These are phyloP conservation scores for Serendipita sp. DNA, from an alignment of 768 basidiomycete species.

Conservation along the genomic window DNA sequence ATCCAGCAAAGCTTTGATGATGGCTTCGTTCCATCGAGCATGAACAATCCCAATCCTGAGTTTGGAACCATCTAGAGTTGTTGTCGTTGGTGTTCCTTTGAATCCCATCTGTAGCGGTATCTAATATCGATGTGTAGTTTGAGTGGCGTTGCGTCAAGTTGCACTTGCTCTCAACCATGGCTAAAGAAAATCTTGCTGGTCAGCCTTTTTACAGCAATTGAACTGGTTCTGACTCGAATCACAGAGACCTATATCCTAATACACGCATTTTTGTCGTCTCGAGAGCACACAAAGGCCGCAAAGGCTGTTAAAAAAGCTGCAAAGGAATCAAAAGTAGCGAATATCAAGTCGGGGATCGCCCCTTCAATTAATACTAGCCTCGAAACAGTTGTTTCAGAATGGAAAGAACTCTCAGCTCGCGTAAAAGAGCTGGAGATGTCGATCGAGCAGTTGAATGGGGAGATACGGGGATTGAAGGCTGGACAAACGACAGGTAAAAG, in stretches of 20 bases:
- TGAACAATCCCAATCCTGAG: slow-evolving; percentile 87
- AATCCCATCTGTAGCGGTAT: neutral
- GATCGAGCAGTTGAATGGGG: neutral
- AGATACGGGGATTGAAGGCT: neutral
- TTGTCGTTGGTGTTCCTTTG: slow-evolving; percentile 31
- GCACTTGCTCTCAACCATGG: neutral
- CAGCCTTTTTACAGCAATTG: neutral
- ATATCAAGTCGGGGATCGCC: neutral
- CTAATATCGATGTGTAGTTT: neutral
- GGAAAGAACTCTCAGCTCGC: slow-evolving; percentile 28
- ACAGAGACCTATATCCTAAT: slow-evolving; percentile 64
- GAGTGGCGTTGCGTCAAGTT: neutral
- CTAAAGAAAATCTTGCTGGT: slow-evolving; percentile 2
- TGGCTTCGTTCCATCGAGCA: slow-evolving; percentile 83
- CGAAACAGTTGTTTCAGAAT: slow-evolving; percentile 49
- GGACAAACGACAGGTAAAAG: neutral
- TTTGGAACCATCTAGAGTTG: slow-evolving; percentile 57
- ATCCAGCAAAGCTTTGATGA: slow-evolving; percentile 72
- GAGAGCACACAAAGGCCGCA: slow-evolving; percentile 54
- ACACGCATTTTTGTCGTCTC: slow-evolving; percentile 53
- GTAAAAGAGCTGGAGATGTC: neutral
- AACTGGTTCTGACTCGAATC: neutral
- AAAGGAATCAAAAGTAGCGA: slow-evolving; percentile 21
- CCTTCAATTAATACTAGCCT: neutral
- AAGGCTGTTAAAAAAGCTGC: slow-evolving; percentile 60